Percentiles rank a stretch among this genome's conserved stretches.
phyloP scores from a whole-genome alignment of 2,329 filamentous ascomycete genomes.

The Talaromyces sp. region DNA sequence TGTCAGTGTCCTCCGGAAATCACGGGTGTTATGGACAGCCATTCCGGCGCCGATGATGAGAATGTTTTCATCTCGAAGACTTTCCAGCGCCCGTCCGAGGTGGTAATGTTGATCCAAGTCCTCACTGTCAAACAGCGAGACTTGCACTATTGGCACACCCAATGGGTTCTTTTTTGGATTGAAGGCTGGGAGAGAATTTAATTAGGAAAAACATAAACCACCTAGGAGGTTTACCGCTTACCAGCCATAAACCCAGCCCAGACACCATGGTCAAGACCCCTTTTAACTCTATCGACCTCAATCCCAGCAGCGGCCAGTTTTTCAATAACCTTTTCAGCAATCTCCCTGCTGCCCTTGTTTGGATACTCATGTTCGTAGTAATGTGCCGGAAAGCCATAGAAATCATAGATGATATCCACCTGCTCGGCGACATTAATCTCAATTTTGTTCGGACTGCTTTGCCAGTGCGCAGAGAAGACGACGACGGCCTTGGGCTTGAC shows the following conservation, averaged over 20 bases:
- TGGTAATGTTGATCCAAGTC: conserved; percentile 61
- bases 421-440: conserved; percentile 61
- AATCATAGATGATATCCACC: conserved; percentile 68
- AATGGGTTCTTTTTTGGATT: conserved; percentile 57
- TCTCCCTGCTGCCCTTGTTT: conserved; percentile 54
- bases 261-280: conserved; percentile 70
- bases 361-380: conserved; percentile 66
- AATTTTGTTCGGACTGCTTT: conserved; percentile 51
- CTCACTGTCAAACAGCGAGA: conserved; percentile 62
- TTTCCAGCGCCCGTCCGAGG: conserved; percentile 60
- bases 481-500: conserved; percentile 68
- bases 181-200: conserved; percentile 44
- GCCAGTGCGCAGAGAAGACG: conserved; percentile 75
- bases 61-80: conserved; percentile 62
- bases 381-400: conserved; percentile 65
- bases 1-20: conserved; percentile 34
- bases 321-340: conserved; percentile 56
- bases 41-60: conserved; percentile 68
- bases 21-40: conserved; percentile 66
- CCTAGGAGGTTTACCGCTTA: conserved; percentile 20
- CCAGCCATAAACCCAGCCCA: conserved; percentile 61
- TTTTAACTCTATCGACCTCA: conserved; percentile 52
- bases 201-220: neutral
- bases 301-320: conserved; percentile 55
- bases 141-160: conserved; percentile 64